Conservation (phyloP, 2,329 filamentous ascomycete species). For the Colletotrichum musicola region DNA sequence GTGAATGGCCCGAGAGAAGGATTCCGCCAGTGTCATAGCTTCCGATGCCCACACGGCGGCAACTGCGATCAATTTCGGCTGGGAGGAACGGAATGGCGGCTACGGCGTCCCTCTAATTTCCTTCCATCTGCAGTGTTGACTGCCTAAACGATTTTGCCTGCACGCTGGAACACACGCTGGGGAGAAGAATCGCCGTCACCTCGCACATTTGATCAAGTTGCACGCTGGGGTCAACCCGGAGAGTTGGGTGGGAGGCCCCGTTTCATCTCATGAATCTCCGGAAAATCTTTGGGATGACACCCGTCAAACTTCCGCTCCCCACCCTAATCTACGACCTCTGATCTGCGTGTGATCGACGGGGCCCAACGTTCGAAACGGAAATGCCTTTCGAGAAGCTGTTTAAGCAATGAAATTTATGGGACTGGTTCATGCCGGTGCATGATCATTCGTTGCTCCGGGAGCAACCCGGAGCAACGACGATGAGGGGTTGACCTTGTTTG, state of each 20-base stretch:
- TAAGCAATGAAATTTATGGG: background rate
- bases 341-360: slow-evolving; percentile 10
- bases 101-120: slow-evolving; percentile 3
- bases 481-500: background rate
- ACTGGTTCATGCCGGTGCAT: background rate
- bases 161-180: no score
- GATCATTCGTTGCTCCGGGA: background rate
- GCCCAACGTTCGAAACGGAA: no score
- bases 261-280: slow-evolving; percentile 17
- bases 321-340: background rate
- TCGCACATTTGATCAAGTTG: no score
- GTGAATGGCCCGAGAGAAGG: slow-evolving; percentile 3
- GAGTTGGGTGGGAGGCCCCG: background rate
- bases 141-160: background rate
- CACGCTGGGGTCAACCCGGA: no score
- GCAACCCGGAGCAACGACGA: background rate
- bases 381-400: background rate
- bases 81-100: background rate
- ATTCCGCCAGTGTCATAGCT: background rate
- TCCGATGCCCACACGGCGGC: background rate
- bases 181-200: no score
- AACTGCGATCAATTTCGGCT: background rate
- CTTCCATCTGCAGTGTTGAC: background rate
- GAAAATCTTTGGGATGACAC: slow-evolving; percentile 13
- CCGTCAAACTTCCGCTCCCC: background rate